phyloP scores from a whole-genome alignment of 2,329 filamentous ascomycete genomes.

The Fusarium falciforme region DNA sequence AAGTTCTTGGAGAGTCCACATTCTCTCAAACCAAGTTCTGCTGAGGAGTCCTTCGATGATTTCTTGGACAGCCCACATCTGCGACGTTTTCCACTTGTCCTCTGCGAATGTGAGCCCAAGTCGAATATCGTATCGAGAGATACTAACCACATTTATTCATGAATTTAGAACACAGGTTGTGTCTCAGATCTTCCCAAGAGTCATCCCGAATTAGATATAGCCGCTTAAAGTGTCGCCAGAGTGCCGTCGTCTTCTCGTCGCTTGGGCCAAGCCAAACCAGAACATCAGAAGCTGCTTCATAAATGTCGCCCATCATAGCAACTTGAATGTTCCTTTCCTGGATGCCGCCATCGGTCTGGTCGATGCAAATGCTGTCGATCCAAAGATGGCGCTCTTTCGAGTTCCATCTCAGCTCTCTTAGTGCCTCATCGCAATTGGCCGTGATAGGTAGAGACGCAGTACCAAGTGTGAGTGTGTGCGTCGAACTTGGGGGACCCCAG shows the following conservation, averaged over 20 bases:
- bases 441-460: not conserved
- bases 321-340: not conserved
- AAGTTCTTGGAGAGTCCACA: not conserved
- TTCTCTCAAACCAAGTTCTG: not conserved
- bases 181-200: not conserved
- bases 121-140: too few species aligned
- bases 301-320: not conserved
- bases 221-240: not conserved
- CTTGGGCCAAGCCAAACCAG: not conserved
- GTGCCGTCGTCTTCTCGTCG: not conserved
- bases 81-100: not conserved
- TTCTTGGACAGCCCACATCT: not conserved
- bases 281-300: not conserved
- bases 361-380: not conserved
- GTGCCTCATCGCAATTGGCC: not conserved
- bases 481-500: not conserved
- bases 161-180: not conserved
- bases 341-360: not conserved
- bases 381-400: not conserved
- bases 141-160: not conserved
- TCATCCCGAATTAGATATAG: not conserved
- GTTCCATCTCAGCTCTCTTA: not conserved
- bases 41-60: not conserved
- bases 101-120: not conserved
- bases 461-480: not conserved